Evolutionary conservation across 2,329 filamentous ascomycete genomes (phyloP).

Genomic region (Emericellopsis atlantica): DNA sequence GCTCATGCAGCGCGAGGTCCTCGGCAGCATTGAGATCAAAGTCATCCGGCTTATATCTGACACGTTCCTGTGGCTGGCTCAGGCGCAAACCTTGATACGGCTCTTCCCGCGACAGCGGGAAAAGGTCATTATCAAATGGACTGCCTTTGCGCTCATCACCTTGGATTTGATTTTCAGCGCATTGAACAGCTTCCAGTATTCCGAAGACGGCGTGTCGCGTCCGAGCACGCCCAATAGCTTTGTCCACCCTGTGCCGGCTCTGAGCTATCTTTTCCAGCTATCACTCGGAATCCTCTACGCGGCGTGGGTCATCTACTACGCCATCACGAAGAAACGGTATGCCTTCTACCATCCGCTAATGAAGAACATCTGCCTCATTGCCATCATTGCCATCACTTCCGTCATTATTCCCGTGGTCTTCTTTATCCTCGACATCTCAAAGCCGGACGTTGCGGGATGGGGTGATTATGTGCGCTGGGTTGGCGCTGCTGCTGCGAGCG

Average conservation of each 20-base stretch:
- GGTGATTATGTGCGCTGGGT: conserved; percentile 95
- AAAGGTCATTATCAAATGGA: conserved; percentile 98
- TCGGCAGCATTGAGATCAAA: conserved; percentile 75
- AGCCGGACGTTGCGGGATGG: conserved; percentile 79
- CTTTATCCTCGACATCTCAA: conserved; percentile 81
- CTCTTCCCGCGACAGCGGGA: conserved; percentile 93
- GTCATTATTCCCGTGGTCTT: conserved; percentile 84
- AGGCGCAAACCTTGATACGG: conserved; percentile 91
- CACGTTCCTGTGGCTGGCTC: conserved; percentile 92
- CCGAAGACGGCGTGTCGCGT: conserved; percentile 34
- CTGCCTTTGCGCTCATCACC: conserved; percentile 84
- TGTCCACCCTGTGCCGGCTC: conserved; percentile 77
- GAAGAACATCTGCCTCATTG: conserved; percentile 77
- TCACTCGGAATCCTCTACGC: conserved; percentile 80
- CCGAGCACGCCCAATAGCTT: conserved; percentile 60
- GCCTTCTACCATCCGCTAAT: conserved; percentile 85
- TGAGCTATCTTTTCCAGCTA: conserved; percentile 84
- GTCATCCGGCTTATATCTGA: conserved; percentile 88
- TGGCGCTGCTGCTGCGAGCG: conserved; percentile 84
- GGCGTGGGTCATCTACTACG: conserved; percentile 88
- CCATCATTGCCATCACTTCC: conserved; percentile 65
- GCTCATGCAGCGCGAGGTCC: conserved; percentile 63
- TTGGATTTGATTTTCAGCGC: conserved; percentile 85
- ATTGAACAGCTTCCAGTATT: conserved; percentile 69
- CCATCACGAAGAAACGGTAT: conserved; percentile 81